Evolutionary conservation across 192 early-diverging fungal species (phyloP).

Genomic region (Endogone sp.): DNA sequence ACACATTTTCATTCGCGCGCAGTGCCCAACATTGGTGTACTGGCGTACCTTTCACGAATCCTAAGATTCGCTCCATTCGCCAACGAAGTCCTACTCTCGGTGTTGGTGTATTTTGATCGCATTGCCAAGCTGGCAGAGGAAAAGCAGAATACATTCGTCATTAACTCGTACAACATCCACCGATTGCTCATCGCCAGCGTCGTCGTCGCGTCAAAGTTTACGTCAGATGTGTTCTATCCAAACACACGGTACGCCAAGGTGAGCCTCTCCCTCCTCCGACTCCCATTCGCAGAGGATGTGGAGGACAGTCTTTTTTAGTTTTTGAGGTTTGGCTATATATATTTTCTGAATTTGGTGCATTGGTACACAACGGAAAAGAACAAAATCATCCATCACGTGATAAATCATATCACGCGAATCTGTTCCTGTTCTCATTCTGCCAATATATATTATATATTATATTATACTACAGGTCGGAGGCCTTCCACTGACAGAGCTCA

Average conservation of each 20-base stretch:
- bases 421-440: too few relatives aligned
- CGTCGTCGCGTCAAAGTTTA: constrained; percentile 71
- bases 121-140: constrained; percentile 37
- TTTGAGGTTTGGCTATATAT: neutral
- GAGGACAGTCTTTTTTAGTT: neutral
- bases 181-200: constrained; percentile 66
- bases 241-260: constrained; percentile 71
- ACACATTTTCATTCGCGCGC: constrained; percentile 72
- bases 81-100: constrained; percentile 61
- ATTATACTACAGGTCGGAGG: constrained; percentile 58
- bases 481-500: constrained; percentile 62
- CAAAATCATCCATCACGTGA: too few relatives aligned
- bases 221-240: constrained; percentile 69
- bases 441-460: neutral
- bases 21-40: constrained; percentile 59
- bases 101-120: constrained; percentile 74
- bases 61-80: constrained; percentile 63
- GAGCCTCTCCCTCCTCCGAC: constrained; percentile 16
- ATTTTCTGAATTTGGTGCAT: neutral
- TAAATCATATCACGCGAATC: too few relatives aligned
- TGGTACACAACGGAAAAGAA: too few relatives aligned
- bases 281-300: too few relatives aligned
- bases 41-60: constrained; percentile 63
- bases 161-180: constrained; percentile 68
- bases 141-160: constrained; percentile 44